A percentile compares a stretch with the other conserved stretches of the same genome.
These are phyloP conservation scores for Solanum chmielewskii DNA, from an alignment of 257 asterid species.

Conservation along the genomic window DNA sequence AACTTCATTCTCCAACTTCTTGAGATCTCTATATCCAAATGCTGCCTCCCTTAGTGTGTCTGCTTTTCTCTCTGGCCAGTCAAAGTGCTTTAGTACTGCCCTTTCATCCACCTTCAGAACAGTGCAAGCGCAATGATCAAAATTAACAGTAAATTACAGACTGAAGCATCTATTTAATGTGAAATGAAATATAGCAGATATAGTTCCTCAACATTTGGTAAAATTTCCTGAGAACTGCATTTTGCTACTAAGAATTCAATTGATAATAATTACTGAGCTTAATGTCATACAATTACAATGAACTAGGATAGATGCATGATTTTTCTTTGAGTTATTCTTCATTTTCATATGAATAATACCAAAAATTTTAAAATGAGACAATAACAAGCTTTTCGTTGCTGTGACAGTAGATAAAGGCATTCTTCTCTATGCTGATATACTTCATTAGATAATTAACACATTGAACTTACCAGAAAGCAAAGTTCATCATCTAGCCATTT, in stretches of 20 bases:
- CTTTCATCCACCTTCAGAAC: constrained; percentile 73
- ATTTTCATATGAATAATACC: not conserved
- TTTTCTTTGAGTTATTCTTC: not conserved
- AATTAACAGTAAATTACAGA: not conserved
- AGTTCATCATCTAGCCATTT: constrained; percentile 97
- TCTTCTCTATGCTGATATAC: not conserved
- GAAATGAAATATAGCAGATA: not conserved
- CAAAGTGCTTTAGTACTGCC: constrained; percentile 91
- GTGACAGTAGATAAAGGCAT: not conserved
- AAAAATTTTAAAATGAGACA: not conserved
- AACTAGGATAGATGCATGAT: not conserved
- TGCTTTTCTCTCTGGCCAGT: constrained; percentile 94
- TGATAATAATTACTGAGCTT: not conserved
- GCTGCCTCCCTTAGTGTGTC: constrained; percentile 88
- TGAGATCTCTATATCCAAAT: constrained; percentile 71
- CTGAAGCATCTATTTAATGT: not conserved
- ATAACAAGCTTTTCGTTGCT: not conserved
- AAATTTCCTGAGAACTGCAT: not conserved
- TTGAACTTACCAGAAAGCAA: constrained; percentile 63
- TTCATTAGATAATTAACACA: not conserved
- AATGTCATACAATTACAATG: not conserved
- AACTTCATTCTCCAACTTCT: constrained; percentile 65
- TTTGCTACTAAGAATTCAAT: not conserved
- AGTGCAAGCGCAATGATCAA: not conserved
- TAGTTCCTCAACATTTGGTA: not conserved